Conservation (phyloP, 306 rosid species). For the Gynostemma pentaphyllum region DNA sequence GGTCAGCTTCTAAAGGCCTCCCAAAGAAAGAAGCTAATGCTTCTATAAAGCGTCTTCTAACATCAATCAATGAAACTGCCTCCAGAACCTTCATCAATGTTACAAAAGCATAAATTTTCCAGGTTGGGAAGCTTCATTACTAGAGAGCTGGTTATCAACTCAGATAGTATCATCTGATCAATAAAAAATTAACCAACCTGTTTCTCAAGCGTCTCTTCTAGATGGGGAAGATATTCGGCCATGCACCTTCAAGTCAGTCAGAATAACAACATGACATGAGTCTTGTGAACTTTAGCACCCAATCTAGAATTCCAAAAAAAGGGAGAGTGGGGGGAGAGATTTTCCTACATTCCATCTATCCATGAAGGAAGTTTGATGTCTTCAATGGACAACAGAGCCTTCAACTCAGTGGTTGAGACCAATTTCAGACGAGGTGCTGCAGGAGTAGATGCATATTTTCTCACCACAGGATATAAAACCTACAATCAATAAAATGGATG, state of each 20-base stretch:
- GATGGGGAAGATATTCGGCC: conserved; percentile 86
- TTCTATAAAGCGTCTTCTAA: conserved; percentile 74
- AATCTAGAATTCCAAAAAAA: neutral
- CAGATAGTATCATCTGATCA: neutral
- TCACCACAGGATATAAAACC: conserved; percentile 86
- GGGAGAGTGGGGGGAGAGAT: neutral
- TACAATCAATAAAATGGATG: conserved; percentile 15
- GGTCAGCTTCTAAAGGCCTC: conserved; percentile 92
- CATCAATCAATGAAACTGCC: conserved; percentile 68
- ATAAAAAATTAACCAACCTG: conserved; percentile 48
- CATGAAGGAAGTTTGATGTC: conserved; percentile 86
- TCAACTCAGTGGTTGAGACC: conserved; percentile 62
- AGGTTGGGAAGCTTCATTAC: neutral
- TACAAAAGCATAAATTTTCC: neutral
- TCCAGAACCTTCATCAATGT: conserved; percentile 49
- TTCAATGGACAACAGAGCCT: conserved; percentile 61
- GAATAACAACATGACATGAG: conserved; percentile 14
- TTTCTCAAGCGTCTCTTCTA: conserved; percentile 81
- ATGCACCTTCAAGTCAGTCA: conserved; percentile 56
- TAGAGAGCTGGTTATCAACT: neutral
- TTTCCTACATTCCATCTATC: conserved; percentile 80
- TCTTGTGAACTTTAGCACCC: neutral
- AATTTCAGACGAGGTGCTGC: conserved; percentile 82
- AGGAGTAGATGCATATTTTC: conserved; percentile 47
- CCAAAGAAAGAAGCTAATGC: conserved; percentile 58